Evolutionary conservation across 352 stramenopile species (phyloP), one percentile per base, ranked within the genome.

Genomic region (Phytophthora sp.): DNA sequence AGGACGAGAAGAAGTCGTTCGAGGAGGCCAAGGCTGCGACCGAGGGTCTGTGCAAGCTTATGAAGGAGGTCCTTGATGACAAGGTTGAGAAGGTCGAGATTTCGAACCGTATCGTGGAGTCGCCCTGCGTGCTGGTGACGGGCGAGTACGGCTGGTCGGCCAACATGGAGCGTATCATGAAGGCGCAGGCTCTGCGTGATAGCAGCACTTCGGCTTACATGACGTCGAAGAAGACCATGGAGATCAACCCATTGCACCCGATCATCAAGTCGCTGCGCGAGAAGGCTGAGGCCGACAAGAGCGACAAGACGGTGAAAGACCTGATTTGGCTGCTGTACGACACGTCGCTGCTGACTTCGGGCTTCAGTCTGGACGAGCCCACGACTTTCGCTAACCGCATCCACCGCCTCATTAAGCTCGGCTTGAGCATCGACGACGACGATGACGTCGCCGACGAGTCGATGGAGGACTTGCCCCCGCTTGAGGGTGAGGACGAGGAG

Each of bases 161-260:
- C 58, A 99, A 99, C 89, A 99, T 99, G 98, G 98, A 99, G 85
- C 96, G 97, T 77, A 99, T 99, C 84, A 99, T 99, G 98, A 99
- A 99, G 86, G 98, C 98, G 8, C 98, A 99, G 87, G 97, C 98
- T 29, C 94, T 99, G 63, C 95, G 98, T 68, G 97, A 99, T 85
- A 94, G 91, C 64, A 97, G 89, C 74, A 98, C 97, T 44, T 98
- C 90, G 62, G 85, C 94, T 35, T 99, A 99, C 95, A 99, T 99
- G 98, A 91, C 86, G 33, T 99, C 96, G 50, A 99, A 99, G 95
- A 99, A 99, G 94, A 99, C 97, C 46, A 98, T 99, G 95, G 98
- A 99, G 85, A 98, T 99, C 89, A 99, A 99, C 91, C 97, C 97
- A 12, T 80, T 90, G 54, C 98, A 99, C 89, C 94, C 97, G 33